Percentiles rank a stretch among this genome's conserved stretches.
Evolutionary conservation across 2,329 filamentous ascomycete genomes (phyloP).

Genomic region (Ustulina deusta): DNA sequence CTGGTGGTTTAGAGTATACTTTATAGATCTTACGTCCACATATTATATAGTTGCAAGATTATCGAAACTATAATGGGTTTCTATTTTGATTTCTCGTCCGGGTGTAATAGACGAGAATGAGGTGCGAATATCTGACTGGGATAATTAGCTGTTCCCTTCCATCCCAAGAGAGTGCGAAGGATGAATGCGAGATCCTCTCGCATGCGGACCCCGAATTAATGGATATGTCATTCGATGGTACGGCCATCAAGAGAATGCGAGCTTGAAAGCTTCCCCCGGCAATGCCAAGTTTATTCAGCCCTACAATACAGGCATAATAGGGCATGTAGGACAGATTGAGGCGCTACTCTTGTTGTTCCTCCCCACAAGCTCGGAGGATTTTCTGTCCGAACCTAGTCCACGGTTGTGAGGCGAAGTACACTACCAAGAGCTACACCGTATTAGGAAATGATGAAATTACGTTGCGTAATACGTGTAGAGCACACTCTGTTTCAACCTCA

Average conservation of each 20-base stretch:
- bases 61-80: neutral
- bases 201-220: neutral
- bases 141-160: neutral
- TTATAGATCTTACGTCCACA: neutral
- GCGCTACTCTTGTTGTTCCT: too few species aligned
- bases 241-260: slow-evolving; percentile 27
- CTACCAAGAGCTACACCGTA: too few species aligned
- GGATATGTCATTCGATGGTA: too few species aligned
- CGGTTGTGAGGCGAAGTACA: too few species aligned
- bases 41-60: neutral
- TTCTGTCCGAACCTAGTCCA: slow-evolving; percentile 8
- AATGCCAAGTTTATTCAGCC: neutral
- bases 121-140: neutral
- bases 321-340: too few species aligned
- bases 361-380: slow-evolving; percentile 13
- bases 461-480: too few species aligned
- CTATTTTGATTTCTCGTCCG: neutral
- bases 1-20: neutral
- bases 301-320: too few species aligned
- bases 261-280: neutral
- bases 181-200: neutral
- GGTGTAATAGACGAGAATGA: neutral
- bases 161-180: slow-evolving; percentile 3
- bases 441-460: too few species aligned
- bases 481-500: too few species aligned